Conservation (phyloP, 2,329 filamentous ascomycete species). For the Pseudogymnoascus sp. region DNA sequence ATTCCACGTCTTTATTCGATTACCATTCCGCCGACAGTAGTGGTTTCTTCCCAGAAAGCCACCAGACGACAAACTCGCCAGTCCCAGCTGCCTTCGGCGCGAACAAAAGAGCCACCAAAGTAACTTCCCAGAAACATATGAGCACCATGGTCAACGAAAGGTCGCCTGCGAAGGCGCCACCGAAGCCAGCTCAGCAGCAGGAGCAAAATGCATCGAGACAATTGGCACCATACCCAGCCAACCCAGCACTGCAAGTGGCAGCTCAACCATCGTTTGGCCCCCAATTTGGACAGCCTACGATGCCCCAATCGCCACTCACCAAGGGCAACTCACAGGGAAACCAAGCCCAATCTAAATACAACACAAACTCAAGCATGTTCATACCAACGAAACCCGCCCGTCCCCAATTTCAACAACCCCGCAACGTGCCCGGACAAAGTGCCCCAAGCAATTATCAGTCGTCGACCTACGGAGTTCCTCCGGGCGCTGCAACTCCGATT, state of each 20-base stretch:
- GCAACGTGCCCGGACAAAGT: slow-evolving; percentile 19
- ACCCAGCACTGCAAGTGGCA: slow-evolving; percentile 11
- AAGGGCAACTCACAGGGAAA: slow-evolving; percentile 6
- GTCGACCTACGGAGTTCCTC: slow-evolving; percentile 14
- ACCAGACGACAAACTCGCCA: slow-evolving; percentile 14
- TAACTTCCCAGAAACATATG: not conserved
- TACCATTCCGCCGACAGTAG: not conserved
- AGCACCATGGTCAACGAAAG: slow-evolving; percentile 28
- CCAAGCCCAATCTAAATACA: slow-evolving; percentile 19
- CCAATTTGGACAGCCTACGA: slow-evolving; percentile 26
- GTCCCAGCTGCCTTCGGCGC: slow-evolving; percentile 13
- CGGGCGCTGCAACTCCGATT: slow-evolving; percentile 17
- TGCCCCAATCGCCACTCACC: slow-evolving; percentile 26
- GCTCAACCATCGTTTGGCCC: slow-evolving; percentile 17
- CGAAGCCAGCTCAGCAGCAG: slow-evolving; percentile 14
- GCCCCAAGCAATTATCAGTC: slow-evolving; percentile 12
- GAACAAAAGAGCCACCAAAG: slow-evolving; percentile 12
- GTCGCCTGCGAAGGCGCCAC: slow-evolving; percentile 25
- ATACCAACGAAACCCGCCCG: slow-evolving; percentile 28
- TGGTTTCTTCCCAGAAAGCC: slow-evolving; percentile 10
- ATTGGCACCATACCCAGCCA: slow-evolving; percentile 11
- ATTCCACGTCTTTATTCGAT: slow-evolving; percentile 26
- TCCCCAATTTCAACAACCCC: slow-evolving; percentile 18
- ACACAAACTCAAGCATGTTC: slow-evolving; percentile 20
- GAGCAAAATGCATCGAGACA: slow-evolving; percentile 19